phyloP scores from a whole-genome alignment of 768 basidiomycete species.

The Pleurotus citrinopileatus region DNA sequence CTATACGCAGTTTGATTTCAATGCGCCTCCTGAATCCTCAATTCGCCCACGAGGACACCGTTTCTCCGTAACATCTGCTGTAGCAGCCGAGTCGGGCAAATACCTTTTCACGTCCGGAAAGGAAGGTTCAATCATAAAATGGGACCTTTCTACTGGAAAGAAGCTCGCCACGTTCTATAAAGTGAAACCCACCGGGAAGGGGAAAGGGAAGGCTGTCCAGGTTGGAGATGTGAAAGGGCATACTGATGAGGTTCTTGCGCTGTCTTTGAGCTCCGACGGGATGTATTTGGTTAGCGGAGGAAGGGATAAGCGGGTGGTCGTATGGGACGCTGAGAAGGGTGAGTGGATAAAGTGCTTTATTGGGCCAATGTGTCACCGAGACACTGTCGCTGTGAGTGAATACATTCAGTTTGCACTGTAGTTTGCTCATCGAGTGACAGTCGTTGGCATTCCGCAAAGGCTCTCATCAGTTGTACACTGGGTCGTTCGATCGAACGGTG shows the following conservation, averaged over 20 bases:
- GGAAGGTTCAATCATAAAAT: conserved; percentile 86
- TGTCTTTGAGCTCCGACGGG: conserved; percentile 86
- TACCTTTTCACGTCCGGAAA: conserved; percentile 90
- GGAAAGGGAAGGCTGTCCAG: conserved; percentile 42
- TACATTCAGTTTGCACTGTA: conserved; percentile 3
- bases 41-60: conserved; percentile 73
- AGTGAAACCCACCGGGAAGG: conserved; percentile 49
- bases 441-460: conserved; percentile 74
- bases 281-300: conserved; percentile 86
- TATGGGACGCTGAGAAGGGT: conserved; percentile 80
- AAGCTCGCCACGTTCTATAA: conserved; percentile 61
- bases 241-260: conserved; percentile 77
- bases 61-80: conserved; percentile 78
- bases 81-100: conserved; percentile 67
- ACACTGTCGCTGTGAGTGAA: conserved; percentile 32
- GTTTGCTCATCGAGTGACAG: conserved; percentile 30
- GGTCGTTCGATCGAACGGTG: conserved; percentile 83
- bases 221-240: conserved; percentile 64
- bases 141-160: conserved; percentile 69
- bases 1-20: conserved; percentile 52
- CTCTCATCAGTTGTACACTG: conserved; percentile 71
- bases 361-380: conserved; percentile 71
- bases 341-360: conserved; percentile 79
- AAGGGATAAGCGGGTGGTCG: conserved; percentile 73
- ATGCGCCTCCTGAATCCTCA: conserved; percentile 39